Base-by-base conservation (phyloP, 805 yeast species). In the Metschnikowia reukaufii region DNA sequence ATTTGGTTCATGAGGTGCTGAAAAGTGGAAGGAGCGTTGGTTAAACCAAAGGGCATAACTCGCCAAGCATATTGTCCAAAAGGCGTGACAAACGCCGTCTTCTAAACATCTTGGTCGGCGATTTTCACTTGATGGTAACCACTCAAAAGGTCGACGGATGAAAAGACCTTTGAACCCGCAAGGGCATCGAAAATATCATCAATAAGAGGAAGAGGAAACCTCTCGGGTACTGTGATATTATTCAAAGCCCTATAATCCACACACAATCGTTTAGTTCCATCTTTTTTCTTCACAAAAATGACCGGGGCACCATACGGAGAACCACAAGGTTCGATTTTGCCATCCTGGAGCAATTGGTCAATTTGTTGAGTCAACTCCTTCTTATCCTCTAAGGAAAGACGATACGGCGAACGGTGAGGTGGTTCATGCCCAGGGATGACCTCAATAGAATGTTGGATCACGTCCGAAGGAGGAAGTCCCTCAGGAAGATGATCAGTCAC, bases 41-140 rank as follows among this genome's bases (percentile, higher is more conserved):
- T 23, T 6, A 48, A 34, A 2, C 52, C 52, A 30, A 45, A 48
- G 1, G 52, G 47, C 47, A 45, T 42, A 8, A 48, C 49, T 8
- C 44, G 32, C 47, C 52, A 48, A 3, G 40, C 43, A 27, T 45
- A 41, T 13, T 41, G 52, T 8, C 52, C 49, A 21, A 33, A 45
- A 12, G 49, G 52, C 2, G 52, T 48, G 17, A 23, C 39, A 35
- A 44, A 48, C 3, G 38, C 52, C 7, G 52, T 45, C 13, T 44
- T 44, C 18, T 36, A 21, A 15, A 36, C 33, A 25, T 39, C 45
- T 3, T 27, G 25, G 12, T 23, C 36, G 4, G 25, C 39, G 27
- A 44, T 44, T n/a, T 45, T 17, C 31, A 44, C 40, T 17, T 40
- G 48, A 16, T 48, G 51, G 18, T 44, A 48, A 4, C 51, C 51